Base-by-base conservation (phyloP, 108 stramenopile genomes). In the Skeletonema menzelii region DNA sequence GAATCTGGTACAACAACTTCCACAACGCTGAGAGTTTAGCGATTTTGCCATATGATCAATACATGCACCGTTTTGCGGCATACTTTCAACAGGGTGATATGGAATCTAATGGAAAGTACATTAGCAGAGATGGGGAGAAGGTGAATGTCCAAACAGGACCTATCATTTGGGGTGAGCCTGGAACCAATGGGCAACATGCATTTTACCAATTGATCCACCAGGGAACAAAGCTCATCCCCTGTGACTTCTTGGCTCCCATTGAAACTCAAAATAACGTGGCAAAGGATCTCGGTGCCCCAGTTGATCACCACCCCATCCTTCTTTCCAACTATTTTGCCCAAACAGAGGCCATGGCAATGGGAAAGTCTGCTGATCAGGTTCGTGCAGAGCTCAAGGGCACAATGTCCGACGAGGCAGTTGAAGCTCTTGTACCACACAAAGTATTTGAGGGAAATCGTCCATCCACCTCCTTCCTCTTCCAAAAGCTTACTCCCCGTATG, bases 31-130 rank as follows among this genome's bases (percentile, higher is more conserved):
- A 79, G 31, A 84, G 85, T 2, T 53, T 87, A 17, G 92, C 93
- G 5, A 89, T 92, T 49, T 53, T 95, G 27, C 93, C 93, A 8
- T 95, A 93, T 74, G 88, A 90, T 26, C 91, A 95, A 77, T 92
- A 91, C 26, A 87, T 95, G 60, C 86, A 91, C 42, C 83, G 91
- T 22, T 92, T 95, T 65, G 90, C 93, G 19, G 93, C 93, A 7
- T 92, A 94, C 86, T 88, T 94, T 65, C 93, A 94, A 58, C 93
- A 94, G 83, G 84, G 90, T 28, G 89, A 90, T 70, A 94, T 94
- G 92, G 92, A 94, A 72, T 80, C 76, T 46, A 94, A 94, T 82
- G 92, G 92, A 17, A 94, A 94, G 88, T 75, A 66, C 17, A 69
- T 84, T 20, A n/a, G 76, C 24, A 61, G 70, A 27, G 84, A 86